These are phyloP conservation scores for Aureobasidium sp. DNA, from an alignment of 2,329 filamentous ascomycete genomes.

Conservation along the genomic window DNA sequence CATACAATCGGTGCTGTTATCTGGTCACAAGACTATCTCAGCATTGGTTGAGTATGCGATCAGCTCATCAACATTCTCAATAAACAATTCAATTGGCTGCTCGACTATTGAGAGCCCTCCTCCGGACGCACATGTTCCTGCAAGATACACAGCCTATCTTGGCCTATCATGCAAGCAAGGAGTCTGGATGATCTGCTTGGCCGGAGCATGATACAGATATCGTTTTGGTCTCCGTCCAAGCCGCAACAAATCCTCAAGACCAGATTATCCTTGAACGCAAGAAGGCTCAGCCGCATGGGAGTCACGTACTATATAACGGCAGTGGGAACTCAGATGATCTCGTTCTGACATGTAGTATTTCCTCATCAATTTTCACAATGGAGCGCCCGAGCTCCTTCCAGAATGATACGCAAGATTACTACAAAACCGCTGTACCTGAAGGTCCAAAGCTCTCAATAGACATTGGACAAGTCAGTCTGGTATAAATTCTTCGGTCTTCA, in stretches of 20 bases:
- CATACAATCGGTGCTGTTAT: neutral
- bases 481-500: neutral
- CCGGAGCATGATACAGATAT: neutral
- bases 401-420: neutral
- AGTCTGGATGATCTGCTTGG: neutral
- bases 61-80: neutral
- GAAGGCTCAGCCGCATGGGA: neutral
- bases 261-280: neutral
- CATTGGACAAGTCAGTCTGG: neutral
- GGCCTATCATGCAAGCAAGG: neutral
- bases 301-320: neutral
- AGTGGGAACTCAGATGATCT: neutral
- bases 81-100: neutral
- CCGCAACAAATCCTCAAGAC: neutral
- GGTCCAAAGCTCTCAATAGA: neutral
- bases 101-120: neutral
- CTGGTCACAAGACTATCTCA: neutral
- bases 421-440: neutral
- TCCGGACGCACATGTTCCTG: too few species aligned
- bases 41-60: neutral
- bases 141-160: neutral
- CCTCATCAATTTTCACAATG: neutral
- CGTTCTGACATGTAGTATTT: neutral
- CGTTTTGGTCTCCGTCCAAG: neutral
- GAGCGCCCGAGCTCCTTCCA: neutral